phyloP scores from a whole-genome alignment of 139 green algal species.

The Tetradesmus lagerheimii region DNA sequence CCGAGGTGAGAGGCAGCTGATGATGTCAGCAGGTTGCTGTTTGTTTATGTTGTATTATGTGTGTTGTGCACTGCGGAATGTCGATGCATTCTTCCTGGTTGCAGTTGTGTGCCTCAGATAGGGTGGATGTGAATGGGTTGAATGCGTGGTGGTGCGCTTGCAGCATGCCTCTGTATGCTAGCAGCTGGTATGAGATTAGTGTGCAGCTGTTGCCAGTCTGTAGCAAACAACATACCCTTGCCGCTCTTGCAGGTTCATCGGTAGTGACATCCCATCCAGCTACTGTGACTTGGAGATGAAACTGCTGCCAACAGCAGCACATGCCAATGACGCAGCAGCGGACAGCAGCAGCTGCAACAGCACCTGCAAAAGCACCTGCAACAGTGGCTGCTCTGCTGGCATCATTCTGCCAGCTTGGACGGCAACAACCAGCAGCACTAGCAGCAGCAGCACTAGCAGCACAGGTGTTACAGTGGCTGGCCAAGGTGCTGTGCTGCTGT shows the following conservation, averaged over 20 bases:
- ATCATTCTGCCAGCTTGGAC: slow-evolving; percentile 14
- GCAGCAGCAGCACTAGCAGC: background rate
- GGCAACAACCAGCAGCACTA: background rate
- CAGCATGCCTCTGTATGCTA: no score
- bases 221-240: background rate
- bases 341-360: background rate
- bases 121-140: no score
- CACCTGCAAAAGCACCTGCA: background rate
- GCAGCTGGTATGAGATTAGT: no score
- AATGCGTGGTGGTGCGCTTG: background rate
- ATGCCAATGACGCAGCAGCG: background rate
- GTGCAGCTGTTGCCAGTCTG: no score
- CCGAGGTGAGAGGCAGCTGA: background rate
- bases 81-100: no score
- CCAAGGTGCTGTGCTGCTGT: background rate
- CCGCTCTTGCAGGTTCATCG: slow-evolving; percentile 14
- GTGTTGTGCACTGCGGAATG: no score
- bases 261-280: background rate
- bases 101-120: no score
- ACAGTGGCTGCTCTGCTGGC: background rate
- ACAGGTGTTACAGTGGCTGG: background rate
- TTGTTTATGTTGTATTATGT: background rate
- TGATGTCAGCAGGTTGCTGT: background rate
- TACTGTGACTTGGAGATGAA: background rate
- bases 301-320: background rate